Evolutionary conservation across 1,139 yeast genomes (phyloP).

Genomic region (Yamadazyma triangularis): DNA sequence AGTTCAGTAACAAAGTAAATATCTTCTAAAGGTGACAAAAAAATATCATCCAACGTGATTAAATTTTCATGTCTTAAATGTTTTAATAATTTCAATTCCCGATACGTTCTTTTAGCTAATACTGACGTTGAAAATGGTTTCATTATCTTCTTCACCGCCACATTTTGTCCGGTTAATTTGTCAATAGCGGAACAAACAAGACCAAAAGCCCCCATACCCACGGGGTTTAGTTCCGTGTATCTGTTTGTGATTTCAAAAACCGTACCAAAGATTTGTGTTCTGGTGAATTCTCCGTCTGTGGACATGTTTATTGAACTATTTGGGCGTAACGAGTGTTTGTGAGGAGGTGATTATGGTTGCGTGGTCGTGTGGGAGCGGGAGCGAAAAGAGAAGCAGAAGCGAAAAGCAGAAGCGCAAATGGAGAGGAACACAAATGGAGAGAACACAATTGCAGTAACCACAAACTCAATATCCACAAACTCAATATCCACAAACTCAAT

Average conservation of each 20-base stretch:
- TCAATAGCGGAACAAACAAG: conserved; percentile 95
- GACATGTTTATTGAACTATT: conserved; percentile 21
- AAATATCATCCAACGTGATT: conserved; percentile 89
- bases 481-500: too few species aligned
- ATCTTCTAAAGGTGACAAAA: conserved; percentile 91
- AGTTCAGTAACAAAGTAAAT: conserved; percentile 95
- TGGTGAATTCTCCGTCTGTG: conserved; percentile 42
- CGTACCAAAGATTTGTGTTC: conserved; percentile 74
- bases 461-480: too few species aligned
- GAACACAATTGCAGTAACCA: too few species aligned
- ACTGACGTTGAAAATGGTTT: conserved; percentile 95
- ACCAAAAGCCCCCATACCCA: conserved; percentile 99
- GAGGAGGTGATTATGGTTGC: too few species aligned
- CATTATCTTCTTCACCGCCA: conserved; percentile 96
- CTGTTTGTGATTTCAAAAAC: conserved; percentile 91
- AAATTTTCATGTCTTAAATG: conserved; percentile 93
- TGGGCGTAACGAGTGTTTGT: too few species aligned
- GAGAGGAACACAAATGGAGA: too few species aligned
- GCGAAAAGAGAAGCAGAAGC: too few species aligned
- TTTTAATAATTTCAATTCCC: conserved; percentile 89
- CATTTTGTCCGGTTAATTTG: conserved; percentile 84
- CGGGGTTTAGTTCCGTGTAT: conserved; percentile 90
- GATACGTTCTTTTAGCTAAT: conserved; percentile 90
- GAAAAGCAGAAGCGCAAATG: too few species aligned
- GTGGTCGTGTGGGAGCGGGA: not conserved